Evolutionary conservation across 768 basidiomycete species (phyloP).

Genomic region (Mycena polygramma): DNA sequence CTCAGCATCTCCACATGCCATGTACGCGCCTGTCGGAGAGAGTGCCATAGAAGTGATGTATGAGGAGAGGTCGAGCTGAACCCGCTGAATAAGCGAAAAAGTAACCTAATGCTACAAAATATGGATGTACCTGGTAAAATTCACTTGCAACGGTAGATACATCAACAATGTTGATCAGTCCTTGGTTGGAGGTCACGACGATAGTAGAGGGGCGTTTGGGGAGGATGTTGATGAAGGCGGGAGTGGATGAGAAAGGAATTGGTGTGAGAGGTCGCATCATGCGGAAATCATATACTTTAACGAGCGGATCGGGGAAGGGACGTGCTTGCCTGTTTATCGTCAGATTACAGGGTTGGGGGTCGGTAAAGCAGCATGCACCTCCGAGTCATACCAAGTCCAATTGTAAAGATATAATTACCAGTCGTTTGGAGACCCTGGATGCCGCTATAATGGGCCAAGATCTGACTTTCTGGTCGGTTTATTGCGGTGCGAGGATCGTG

Average conservation of each 20-base stretch:
- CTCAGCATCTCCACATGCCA: slow-evolving; percentile 92
- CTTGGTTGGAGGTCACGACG: slow-evolving; percentile 82
- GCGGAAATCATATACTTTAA: slow-evolving; percentile 93
- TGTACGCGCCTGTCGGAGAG: slow-evolving; percentile 89
- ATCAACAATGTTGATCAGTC: slow-evolving; percentile 89
- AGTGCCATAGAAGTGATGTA: slow-evolving; percentile 86
- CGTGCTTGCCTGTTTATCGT: slow-evolving; percentile 76
- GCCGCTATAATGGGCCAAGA: slow-evolving; percentile 86
- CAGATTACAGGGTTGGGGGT: slow-evolving; percentile 34
- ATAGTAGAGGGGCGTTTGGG: slow-evolving; percentile 83
- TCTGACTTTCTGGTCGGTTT: slow-evolving; percentile 60
- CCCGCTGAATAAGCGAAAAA: slow-evolving; percentile 15
- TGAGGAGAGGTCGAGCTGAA: slow-evolving; percentile 76
- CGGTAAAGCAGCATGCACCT: slow-evolving; percentile 60
- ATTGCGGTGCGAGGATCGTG: slow-evolving; percentile 78
- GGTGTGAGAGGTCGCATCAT: slow-evolving; percentile 87
- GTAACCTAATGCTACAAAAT: background rate
- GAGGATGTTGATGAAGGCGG: slow-evolving; percentile 86
- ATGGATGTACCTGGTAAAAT: slow-evolving; percentile 78
- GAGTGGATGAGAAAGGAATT: slow-evolving; percentile 88
- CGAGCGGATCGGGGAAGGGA: slow-evolving; percentile 90
- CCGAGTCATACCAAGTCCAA: slow-evolving; percentile 78
- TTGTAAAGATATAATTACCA: slow-evolving; percentile 87
- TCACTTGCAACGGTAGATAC: slow-evolving; percentile 74
- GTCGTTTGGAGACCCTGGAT: slow-evolving; percentile 85